A percentile compares a stretch with the other conserved stretches of the same genome.
Conservation (phyloP, 2,329 filamentous ascomycete genomes). For the Sclerotinia borealis region DNA sequence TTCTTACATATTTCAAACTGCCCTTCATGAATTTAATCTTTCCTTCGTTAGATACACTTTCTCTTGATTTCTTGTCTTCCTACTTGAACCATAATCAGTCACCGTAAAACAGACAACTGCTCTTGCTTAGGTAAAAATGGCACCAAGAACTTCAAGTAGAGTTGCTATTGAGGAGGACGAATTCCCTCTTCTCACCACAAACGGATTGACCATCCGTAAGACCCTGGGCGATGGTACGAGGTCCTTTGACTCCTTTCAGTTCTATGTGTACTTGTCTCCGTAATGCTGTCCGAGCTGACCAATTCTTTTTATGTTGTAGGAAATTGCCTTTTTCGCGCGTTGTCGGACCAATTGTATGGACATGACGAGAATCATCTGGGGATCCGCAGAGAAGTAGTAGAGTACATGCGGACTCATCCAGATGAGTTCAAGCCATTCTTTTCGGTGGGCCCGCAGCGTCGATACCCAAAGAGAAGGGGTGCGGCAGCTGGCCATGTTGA, state of each 20-base stretch:
- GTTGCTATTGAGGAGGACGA: slow-evolving; percentile 32
- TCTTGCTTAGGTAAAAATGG: no score
- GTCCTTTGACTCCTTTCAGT: slow-evolving; percentile 18
- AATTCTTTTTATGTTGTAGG: slow-evolving; percentile 38
- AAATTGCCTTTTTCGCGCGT: slow-evolving; percentile 64
- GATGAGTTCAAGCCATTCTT: slow-evolving; percentile 62
- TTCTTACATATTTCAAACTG: no score
- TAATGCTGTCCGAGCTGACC: slow-evolving; percentile 10
- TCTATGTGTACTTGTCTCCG: not conserved
- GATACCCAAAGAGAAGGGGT: slow-evolving; percentile 30
- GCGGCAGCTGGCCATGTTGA: slow-evolving; percentile 16
- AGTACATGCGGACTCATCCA: slow-evolving; percentile 55
- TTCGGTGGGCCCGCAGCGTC: slow-evolving; percentile 45
- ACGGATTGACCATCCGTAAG: slow-evolving; percentile 52
- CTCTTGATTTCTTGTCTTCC: no score
- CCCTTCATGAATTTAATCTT: no score
- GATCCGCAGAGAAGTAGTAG: slow-evolving; percentile 53
- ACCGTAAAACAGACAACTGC: no score
- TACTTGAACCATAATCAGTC: no score
- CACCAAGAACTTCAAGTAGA: not conserved
- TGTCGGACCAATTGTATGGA: slow-evolving; percentile 62
- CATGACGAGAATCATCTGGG: slow-evolving; percentile 49
- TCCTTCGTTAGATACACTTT: no score
- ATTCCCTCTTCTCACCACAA: slow-evolving; percentile 49
- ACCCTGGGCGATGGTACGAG: slow-evolving; percentile 58